A percentile compares a stretch with the other conserved stretches of the same genome.
These are phyloP conservation scores for Domatiomyces globalis DNA, from an alignment of 2,329 filamentous ascomycete species.

Conservation along the genomic window DNA sequence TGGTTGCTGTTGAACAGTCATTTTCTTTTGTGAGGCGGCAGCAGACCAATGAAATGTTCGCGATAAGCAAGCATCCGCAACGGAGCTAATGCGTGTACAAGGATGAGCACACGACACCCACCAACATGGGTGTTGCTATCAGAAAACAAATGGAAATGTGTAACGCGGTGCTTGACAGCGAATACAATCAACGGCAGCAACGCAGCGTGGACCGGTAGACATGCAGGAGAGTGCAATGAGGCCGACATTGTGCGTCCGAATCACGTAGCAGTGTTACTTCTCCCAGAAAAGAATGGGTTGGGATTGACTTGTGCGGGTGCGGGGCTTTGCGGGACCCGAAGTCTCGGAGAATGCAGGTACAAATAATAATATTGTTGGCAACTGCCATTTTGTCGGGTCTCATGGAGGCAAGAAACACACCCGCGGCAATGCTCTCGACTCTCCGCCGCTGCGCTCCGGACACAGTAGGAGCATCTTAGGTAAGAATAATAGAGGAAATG, in stretches of 20 bases:
- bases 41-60: not conserved
- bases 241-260: not conserved
- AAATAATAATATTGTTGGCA: not conserved
- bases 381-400: not conserved
- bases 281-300: not conserved
- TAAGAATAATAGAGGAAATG: not conserved
- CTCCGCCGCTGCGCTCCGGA: too few relatives aligned
- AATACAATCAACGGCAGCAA: not conserved
- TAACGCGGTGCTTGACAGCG: not conserved
- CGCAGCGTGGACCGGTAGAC: too few relatives aligned
- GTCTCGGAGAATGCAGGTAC: not conserved
- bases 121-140: not conserved
- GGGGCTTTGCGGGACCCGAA: not conserved
- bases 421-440: too few relatives aligned
- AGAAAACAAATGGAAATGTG: not conserved
- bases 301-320: not conserved
- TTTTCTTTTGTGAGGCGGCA: not conserved
- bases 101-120: not conserved
- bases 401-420: too few relatives aligned
- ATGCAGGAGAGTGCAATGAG: not conserved
- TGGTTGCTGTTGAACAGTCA: not conserved
- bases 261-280: not conserved
- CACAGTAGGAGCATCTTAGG: not conserved
- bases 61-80: not conserved
- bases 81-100: not conserved